These are phyloP conservation scores for Spergularia azorica DNA, from an alignment of 179 eudicot genomes.

Conservation along the genomic window DNA sequence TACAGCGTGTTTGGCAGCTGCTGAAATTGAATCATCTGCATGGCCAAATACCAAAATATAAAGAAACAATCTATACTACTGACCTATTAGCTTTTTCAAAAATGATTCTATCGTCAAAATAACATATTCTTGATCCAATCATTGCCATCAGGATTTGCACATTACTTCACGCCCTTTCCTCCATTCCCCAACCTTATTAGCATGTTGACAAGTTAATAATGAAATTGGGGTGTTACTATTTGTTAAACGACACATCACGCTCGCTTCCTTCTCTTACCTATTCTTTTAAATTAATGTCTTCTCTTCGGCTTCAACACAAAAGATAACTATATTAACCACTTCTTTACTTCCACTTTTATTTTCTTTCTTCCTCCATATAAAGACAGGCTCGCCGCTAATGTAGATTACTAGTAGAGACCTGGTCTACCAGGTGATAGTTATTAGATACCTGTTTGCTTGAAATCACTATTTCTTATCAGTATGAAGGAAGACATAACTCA, in stretches of 20 bases:
- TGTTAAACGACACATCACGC: neutral
- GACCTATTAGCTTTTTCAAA: neutral
- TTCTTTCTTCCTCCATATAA: neutral
- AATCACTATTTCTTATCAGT: neutral
- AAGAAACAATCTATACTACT: neutral
- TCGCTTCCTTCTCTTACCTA: neutral
- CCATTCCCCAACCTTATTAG: neutral
- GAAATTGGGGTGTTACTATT: neutral
- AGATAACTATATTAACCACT: too few relatives aligned
- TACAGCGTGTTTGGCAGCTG: slow-evolving; percentile 8
- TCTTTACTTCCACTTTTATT: too few relatives aligned
- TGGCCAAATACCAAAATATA: slow-evolving; percentile 1
- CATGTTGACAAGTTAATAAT: neutral
- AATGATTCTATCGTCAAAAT: neutral
- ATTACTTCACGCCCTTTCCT: neutral
- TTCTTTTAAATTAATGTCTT: too few relatives aligned
- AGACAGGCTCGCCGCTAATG: neutral
- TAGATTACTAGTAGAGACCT: neutral
- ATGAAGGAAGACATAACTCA: neutral
- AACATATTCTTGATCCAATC: neutral
- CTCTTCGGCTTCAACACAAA: too few relatives aligned
- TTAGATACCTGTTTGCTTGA: neutral
- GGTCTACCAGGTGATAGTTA: neutral
- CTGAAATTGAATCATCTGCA: slow-evolving; percentile 11
- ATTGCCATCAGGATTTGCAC: neutral